Base-by-base conservation (phyloP, 208 protist genomes). In the Leishmania tropica region DNA sequence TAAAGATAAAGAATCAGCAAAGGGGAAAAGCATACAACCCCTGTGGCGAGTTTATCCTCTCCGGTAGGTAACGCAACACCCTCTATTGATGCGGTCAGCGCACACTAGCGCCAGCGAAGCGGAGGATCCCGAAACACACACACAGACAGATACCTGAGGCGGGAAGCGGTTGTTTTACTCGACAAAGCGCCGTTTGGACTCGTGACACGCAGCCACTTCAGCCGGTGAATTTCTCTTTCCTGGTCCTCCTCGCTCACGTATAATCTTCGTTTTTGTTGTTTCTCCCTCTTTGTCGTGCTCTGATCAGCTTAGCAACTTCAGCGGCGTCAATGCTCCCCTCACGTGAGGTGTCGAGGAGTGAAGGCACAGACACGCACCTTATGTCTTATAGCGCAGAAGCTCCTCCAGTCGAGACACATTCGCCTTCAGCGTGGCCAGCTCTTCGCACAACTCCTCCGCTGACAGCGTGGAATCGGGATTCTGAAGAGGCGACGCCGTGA, bases 351-450 rank as follows among this genome's bases (percentile, higher is more conserved):
- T 31, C 40, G 2, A 74, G 17, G 28, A 74, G 62, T 74, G 24
- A 53, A 72, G 3, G 19, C 3, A 54, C 45, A 74, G 6, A 51
- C 21, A 13, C 35, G 4, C 40, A 35, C 70, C 47, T 74, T 76
- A 85, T 51, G 84, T 56, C 60, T 88, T 90, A 31, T 79, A 45
- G 24, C 83, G 70, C 40, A 96, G 81, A 17, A 87, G 76, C 62
- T 87, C 77, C 62, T 96, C 93, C 74, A 96, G 80, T 45, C 67
- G 74, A n/a, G 75, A 87, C 75, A 96, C 81, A 75, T 93, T 81
- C 68, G 68, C 51, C 79, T 88, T 87, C 93, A 96, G 92, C 11
- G 65, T 76, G 0, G 91, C 85, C 54, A 96, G 84, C 77, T 92
- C 78, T 28, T 76, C 54, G 7, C 89, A 85, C 40, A 96, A 65